Conservation (phyloP, 1,139 yeast genomes). For the Barnettozyma hawaiiensis region DNA sequence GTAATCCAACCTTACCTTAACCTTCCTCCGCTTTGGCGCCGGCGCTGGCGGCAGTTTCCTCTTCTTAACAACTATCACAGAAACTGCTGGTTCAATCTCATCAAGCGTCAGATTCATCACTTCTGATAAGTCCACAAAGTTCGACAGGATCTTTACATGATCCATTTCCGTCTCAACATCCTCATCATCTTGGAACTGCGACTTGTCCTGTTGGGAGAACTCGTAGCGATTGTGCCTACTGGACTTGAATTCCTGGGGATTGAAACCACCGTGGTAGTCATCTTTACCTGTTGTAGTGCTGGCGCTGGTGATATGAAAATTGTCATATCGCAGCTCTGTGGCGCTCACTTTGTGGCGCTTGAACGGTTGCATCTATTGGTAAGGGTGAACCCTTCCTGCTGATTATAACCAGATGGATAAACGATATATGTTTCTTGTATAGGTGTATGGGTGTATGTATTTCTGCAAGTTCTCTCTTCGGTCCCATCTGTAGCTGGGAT, state of each 20-base stretch:
- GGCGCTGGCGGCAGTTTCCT: too few species aligned
- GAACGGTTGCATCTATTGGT: neutral
- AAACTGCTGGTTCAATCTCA: constrained; percentile 7
- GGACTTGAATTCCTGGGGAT: constrained; percentile 12
- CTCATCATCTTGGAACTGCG: constrained; percentile 20
- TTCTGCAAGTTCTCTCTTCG: too few species aligned
- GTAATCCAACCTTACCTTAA: constrained; percentile 11
- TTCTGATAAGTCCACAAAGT: constrained; percentile 10
- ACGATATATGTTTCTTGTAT: too few species aligned
- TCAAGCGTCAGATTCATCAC: constrained; percentile 4
- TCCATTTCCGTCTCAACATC: constrained; percentile 13
- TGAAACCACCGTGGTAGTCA: too few species aligned
- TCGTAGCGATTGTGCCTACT: constrained; percentile 11
- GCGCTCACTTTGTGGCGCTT: constrained; percentile 3
- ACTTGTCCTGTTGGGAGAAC: constrained; percentile 11
- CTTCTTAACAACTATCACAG: neutral
- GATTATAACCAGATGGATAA: too few species aligned
- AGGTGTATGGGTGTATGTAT: too few species aligned
- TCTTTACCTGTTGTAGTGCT: too few species aligned
- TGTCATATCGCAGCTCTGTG: constrained; percentile 14
- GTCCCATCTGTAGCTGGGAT: too few species aligned
- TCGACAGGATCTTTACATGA: constrained; percentile 5
- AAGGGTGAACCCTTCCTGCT: too few species aligned
- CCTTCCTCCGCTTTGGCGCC: constrained; percentile 5
- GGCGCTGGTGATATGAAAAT: constrained; percentile 1